Evolutionary conservation across 106 monocot genomes (phyloP).

Genomic region (Phalaenopsis equestris): DNA sequence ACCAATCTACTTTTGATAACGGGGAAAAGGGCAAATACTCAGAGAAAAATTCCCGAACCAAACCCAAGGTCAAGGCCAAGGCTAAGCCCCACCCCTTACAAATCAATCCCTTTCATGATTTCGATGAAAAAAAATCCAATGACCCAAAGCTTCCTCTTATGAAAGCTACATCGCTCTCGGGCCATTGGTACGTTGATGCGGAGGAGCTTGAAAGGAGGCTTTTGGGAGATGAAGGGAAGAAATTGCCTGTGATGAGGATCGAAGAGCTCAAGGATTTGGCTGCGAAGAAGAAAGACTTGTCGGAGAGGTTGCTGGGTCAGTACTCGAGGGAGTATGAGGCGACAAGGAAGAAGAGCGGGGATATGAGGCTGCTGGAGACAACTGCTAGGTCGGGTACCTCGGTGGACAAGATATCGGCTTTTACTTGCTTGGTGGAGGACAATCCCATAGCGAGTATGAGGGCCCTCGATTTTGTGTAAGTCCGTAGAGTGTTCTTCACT

Average conservation of each 20-base stretch:
- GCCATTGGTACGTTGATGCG: conserved; percentile 60
- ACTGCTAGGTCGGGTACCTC: conserved; percentile 76
- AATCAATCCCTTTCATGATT: background rate
- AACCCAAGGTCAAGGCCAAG: background rate
- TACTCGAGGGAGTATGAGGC: conserved; percentile 50
- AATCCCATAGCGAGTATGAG: conserved; percentile 81
- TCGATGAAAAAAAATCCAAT: background rate
- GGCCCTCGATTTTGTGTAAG: conserved; percentile 77
- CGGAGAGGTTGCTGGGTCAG: conserved; percentile 59
- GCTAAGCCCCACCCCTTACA: background rate
- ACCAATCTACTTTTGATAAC: background rate
- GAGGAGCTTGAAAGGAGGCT: conserved; percentile 61
- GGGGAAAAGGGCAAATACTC: background rate
- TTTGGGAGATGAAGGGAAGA: conserved; percentile 18
- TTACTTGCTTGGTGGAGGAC: conserved; percentile 81
- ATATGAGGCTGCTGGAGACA: conserved; percentile 51
- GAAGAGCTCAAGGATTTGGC: conserved; percentile 49
- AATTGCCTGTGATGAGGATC: conserved; percentile 20
- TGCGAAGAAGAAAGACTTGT: conserved; percentile 52
- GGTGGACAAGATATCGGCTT: conserved; percentile 71
- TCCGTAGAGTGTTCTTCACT: background rate
- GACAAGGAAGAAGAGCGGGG: conserved; percentile 42
- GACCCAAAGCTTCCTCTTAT: conserved; percentile 37
- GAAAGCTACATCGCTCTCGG: conserved; percentile 40
- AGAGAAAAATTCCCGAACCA: background rate